Evolutionary conservation across 2,329 filamentous ascomycete species (phyloP), one percentile per base, ranked within the genome.

Genomic region (Scedosporium dehoogii): DNA sequence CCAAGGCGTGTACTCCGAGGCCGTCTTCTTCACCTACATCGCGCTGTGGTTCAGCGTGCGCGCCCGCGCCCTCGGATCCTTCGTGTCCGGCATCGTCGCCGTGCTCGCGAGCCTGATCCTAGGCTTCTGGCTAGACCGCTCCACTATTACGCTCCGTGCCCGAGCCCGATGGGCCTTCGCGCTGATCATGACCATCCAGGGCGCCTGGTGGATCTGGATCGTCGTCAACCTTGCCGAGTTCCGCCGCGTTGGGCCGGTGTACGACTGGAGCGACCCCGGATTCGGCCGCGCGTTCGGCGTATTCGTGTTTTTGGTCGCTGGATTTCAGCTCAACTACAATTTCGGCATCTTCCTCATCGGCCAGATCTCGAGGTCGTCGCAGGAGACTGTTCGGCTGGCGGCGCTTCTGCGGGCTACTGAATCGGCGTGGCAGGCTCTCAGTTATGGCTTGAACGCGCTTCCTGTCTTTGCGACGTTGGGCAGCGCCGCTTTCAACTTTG

Each of bases 121-220:
- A 0, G 89, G 88, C 0, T 76, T 81, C 10, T 89, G 81, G 71
- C 78, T 90, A 2, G 87, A 90, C 65, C 78, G 76, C n/a, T 80
- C 76, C 1, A 73, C 74, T 0, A 70, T 88, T 4, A 71, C 83
- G 0, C 73, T 89, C 3, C 82, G 80, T 64, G 69, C 73, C 0
- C 78, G 86, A 5, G 78, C 81, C 1, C 76, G 87, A 2, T 76
- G 71, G 3, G 76, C 83, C 0, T 90, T 89, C 67, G 76, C 73
- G 64, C 62, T 75, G 3, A 79, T 87, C 53, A 75, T 81, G n/a
- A 73, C 78, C 0, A 70, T 88, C 0, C 86, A 89, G 67, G 87
- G 87, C 0, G 86, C 77, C 0, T 90, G 86, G 82, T 91, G 88
- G 88, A 76, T 84, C 3, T 91, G 88, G 88, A 82, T 81, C 0